A percentile compares a stretch with the other conserved stretches of the same genome.
phyloP scores from a whole-genome alignment of 23 red algal species.

The Pyropia yezoensis region DNA sequence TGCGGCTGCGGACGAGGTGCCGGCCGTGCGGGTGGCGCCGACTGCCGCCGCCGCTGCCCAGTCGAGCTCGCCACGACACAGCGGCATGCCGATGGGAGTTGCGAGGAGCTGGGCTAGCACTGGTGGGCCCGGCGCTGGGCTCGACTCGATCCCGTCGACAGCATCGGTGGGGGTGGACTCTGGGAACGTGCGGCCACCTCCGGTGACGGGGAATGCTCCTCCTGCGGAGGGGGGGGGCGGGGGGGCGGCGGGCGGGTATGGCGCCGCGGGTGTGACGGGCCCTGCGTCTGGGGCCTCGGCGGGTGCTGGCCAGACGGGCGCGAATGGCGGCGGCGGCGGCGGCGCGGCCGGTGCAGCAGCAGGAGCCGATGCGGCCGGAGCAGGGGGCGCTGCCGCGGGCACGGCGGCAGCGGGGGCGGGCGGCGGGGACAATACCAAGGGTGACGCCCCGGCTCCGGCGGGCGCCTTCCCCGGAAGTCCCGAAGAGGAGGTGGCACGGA shows the following conservation, averaged over 20 bases:
- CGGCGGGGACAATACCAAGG: no score
- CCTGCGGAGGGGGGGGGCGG: background rate
- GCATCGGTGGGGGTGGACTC: background rate
- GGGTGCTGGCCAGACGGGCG: background rate
- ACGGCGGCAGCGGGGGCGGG: conserved; percentile 1
- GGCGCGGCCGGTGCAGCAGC: background rate
- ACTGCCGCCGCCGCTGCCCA: background rate
- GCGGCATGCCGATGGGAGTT: background rate
- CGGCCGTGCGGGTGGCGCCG: conserved; percentile 1
- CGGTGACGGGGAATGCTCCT: background rate
- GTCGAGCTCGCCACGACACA: background rate
- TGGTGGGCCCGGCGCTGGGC: no score
- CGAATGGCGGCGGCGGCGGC: background rate
- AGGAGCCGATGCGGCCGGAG: background rate
- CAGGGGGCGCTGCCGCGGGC: background rate
- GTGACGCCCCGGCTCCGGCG: background rate
- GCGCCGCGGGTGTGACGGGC: background rate
- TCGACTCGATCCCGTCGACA: no score
- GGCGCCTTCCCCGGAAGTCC: conserved; percentile 20
- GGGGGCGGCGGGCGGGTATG: no score
- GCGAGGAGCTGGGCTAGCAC: background rate
- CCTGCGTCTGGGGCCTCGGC: background rate
- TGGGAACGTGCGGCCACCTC: conserved; percentile 1
- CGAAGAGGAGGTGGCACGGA: conserved; percentile 58
- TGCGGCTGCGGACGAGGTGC: no score